These are phyloP conservation scores for Plenodomus lindquistii DNA, from an alignment of 2,329 filamentous ascomycete species.

Conservation along the genomic window DNA sequence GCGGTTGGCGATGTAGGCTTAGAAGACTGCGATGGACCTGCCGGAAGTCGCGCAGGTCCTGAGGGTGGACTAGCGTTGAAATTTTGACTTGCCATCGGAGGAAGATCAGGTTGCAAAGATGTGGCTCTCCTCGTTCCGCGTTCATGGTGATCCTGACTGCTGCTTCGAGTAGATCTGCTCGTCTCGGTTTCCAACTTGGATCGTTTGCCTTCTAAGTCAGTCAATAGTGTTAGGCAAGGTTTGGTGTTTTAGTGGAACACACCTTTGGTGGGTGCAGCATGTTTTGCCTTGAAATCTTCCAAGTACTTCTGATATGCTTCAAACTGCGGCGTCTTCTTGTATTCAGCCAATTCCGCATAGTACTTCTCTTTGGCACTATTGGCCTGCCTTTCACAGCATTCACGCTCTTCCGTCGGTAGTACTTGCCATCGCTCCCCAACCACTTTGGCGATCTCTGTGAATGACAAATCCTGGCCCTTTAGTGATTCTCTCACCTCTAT, in stretches of 20 bases:
- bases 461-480: conserved; percentile 75
- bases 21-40: conserved; percentile 29
- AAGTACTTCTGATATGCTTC: conserved; percentile 72
- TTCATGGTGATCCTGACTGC: conserved; percentile 36
- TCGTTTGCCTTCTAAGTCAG: conserved; percentile 47
- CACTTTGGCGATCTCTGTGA: conserved; percentile 81
- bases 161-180: conserved; percentile 35
- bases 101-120: conserved; percentile 27
- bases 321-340: conserved; percentile 76
- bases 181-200: conserved; percentile 49
- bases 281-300: conserved; percentile 76
- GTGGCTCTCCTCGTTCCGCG: conserved; percentile 33
- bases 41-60: conserved; percentile 28
- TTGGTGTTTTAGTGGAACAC: conserved; percentile 6
- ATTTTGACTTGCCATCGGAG: conserved; percentile 18
- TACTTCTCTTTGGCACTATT: conserved; percentile 76
- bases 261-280: conserved; percentile 50
- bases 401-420: conserved; percentile 67
- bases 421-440: conserved; percentile 84
- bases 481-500: conserved; percentile 76
- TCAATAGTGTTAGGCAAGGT: conserved; percentile 18
- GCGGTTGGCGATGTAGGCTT: conserved; percentile 41
- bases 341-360: conserved; percentile 70
- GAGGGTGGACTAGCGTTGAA: conserved; percentile 35
- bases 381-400: conserved; percentile 72